These are phyloP conservation scores for Meira miltonrushii DNA, from an alignment of 1,284 basidiomycete genomes.

Conservation along the genomic window DNA sequence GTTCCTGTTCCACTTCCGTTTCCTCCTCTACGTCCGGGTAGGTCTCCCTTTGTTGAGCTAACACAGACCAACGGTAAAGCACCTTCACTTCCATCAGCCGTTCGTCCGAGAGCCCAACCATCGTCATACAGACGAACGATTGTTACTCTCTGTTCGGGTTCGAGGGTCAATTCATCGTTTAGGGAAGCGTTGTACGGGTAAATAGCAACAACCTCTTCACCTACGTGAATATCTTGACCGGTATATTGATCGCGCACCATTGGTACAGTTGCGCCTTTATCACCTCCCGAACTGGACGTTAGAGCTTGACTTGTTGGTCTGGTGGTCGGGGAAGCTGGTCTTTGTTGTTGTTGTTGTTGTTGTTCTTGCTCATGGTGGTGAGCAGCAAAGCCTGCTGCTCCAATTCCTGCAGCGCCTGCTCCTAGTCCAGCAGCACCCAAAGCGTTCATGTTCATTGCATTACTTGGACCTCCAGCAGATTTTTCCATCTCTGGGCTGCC, in stretches of 20 bases:
- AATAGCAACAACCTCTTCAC: conserved; percentile 44
- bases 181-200: conserved; percentile 48
- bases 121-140: conserved; percentile 44
- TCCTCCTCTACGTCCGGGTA: conserved; percentile 13
- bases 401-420: conserved; percentile 19
- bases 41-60: conserved; percentile 32
- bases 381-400: conserved; percentile 17
- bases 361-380: background rate
- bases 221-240: conserved; percentile 39
- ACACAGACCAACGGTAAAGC: conserved; percentile 45
- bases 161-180: conserved; percentile 43
- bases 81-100: conserved; percentile 30
- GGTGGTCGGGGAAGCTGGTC: background rate
- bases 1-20: conserved; percentile 25
- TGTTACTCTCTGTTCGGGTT: conserved; percentile 30
- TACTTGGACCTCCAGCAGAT: conserved; percentile 10
- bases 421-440: conserved; percentile 19
- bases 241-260: conserved; percentile 45
- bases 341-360: background rate
- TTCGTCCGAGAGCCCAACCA: conserved; percentile 41
- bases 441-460: conserved; percentile 18
- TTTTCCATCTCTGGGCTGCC: conserved; percentile 9
- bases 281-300: conserved; percentile 32
- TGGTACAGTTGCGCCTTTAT: conserved; percentile 38
- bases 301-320: conserved; percentile 20